A percentile compares a stretch with the other conserved stretches of the same genome.
These are phyloP conservation scores for Quercus tomentella DNA, from an alignment of 331 rosid species.

Conservation along the genomic window DNA sequence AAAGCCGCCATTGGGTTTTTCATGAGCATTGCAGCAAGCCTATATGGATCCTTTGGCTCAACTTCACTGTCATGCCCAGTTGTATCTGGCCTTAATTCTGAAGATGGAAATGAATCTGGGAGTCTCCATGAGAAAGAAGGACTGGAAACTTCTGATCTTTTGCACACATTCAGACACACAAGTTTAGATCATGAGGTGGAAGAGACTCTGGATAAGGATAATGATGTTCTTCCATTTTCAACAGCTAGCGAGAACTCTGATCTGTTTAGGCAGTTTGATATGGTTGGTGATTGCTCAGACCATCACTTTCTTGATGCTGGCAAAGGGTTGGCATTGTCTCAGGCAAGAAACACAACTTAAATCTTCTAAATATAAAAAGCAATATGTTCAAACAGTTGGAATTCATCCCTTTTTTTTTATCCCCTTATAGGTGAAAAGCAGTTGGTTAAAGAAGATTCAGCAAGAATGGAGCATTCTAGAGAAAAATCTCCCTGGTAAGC, in stretches of 20 bases:
- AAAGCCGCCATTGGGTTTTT: constrained; percentile 70
- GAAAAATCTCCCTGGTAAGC: constrained; percentile 81
- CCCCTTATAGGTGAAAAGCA: constrained; percentile 54
- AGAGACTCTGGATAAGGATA: constrained; percentile 21
- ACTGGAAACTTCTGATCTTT: constrained; percentile 37
- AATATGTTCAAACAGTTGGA: not conserved
- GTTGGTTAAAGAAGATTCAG: constrained; percentile 88
- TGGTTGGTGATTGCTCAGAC: constrained; percentile 62
- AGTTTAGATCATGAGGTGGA: constrained; percentile 26
- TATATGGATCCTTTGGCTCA: constrained; percentile 55
- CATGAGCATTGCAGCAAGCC: constrained; percentile 47
- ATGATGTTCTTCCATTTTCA: constrained; percentile 28
- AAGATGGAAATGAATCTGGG: constrained; percentile 43
- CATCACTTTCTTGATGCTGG: constrained; percentile 63
- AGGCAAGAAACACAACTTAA: constrained; percentile 49
- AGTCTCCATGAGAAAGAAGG: constrained; percentile 34
- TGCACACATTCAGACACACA: constrained; percentile 29
- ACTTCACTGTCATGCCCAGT: constrained; percentile 39
- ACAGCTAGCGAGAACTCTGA: constrained; percentile 26
- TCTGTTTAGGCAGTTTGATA: constrained; percentile 64
- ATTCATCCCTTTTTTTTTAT: constrained; percentile 10
- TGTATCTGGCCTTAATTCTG: constrained; percentile 38
- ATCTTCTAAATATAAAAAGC: not conserved
- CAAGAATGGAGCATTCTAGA: constrained; percentile 89
- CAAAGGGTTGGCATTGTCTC: constrained; percentile 51